Base-by-base conservation (phyloP, 106 monocot genomes). In the Phalaenopsis aphrodite region DNA sequence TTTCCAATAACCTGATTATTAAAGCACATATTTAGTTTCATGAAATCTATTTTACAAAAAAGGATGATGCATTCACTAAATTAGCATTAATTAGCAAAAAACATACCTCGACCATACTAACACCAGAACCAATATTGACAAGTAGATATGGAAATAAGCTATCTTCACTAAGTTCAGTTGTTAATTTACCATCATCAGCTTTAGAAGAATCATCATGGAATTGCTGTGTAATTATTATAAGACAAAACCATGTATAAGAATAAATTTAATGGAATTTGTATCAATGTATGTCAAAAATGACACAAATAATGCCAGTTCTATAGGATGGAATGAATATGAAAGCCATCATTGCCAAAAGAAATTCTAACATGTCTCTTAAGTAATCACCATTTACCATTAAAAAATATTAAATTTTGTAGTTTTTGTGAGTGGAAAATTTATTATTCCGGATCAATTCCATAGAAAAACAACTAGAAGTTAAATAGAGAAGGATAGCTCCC, bases 61-160 rank as follows among this genome's bases (percentile, higher is more conserved):
- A 42, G 74, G 7, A n/a, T 74, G 9, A n/a, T 43, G 43, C n/a
- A 74, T 18, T 37, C 6, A 68, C 38, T 36, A 68, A 37, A 24
- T 68, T 39, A 41, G 39, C 38, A 24, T 69, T 37, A 39, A 43
- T 0, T 46, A 55, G 16, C 19, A 30, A 37, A 79, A 67, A 43
- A 81, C 45, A 58, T 81, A 92, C 92, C 92, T 92, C 89, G 67
- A 92, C 80, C 92, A 92, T 89, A 84, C 92, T 92, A 58, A 92
- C 92, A 84, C 92, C 92, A 49, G 92, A 92, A 11, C 92, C 92
- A 84, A 92, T 89, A 87, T 92, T 92, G 37, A 92, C 92, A 82
- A 92, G 92, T 47, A 92, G 89, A 80, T 92, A 92, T 30, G 92
- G 92, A 73, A 92, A 92, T 89, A 69, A 4, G 84, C 71, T 86